Conservation (phyloP, 148 eudicot species). For the Suaeda aralocaspica region DNA sequence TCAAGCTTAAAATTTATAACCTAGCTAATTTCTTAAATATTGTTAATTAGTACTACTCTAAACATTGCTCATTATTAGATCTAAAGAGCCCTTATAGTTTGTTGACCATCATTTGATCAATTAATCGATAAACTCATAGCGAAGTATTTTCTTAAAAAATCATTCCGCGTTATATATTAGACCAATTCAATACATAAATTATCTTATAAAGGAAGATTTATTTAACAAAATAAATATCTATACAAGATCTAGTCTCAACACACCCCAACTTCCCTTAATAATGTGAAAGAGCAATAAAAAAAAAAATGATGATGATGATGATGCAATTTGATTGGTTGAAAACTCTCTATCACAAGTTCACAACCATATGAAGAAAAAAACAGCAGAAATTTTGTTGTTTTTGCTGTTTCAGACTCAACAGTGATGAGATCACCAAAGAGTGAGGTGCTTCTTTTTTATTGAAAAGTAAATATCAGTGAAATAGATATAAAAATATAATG, state of each 20-base stretch:
- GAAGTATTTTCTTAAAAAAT: no score
- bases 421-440: conserved; percentile 23
- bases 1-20: no score
- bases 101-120: no score
- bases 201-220: background rate
- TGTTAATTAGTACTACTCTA: no score
- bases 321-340: conserved; percentile 27
- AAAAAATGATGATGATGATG: conserved; percentile 1
- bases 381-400: conserved; percentile 20
- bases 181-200: conserved; percentile 6
- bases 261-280: conserved; percentile 24
- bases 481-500: background rate
- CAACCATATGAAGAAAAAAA: conserved; percentile 6
- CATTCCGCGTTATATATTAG: no score
- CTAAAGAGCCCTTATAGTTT: no score
- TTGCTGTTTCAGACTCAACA: conserved; percentile 27
- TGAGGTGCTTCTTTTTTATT: conserved; percentile 1
- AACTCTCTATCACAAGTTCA: conserved; percentile 19
- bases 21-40: no score
- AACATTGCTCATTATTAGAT: no score
- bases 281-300: background rate
- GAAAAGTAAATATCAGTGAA: background rate
- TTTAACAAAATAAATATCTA: conserved; percentile 37
- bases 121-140: no score
- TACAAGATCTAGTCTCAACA: conserved; percentile 33